A percentile compares a stretch with the other conserved stretches of the same genome.
Conservation (phyloP, 805 yeast genomes). For the Kazachstania kunashirensis region DNA sequence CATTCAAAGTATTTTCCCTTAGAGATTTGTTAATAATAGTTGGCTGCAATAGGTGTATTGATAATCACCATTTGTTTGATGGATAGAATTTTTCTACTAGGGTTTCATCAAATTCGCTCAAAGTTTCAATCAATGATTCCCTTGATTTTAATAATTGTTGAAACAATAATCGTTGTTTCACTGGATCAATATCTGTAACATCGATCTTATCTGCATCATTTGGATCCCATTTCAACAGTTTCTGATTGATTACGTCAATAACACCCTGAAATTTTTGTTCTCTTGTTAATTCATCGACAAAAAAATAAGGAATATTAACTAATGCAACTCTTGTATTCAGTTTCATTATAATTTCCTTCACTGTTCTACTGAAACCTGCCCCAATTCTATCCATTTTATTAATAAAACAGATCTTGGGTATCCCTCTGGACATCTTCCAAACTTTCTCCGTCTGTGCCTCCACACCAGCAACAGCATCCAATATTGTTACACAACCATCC, state of each 20-base stretch:
- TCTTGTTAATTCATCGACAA: slow-evolving; percentile 16
- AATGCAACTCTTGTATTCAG: slow-evolving; percentile 65
- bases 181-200: slow-evolving; percentile 47
- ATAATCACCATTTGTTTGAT: slow-evolving; percentile 54
- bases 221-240: slow-evolving; percentile 39
- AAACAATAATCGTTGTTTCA: slow-evolving; percentile 25
- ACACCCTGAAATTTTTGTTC: slow-evolving; percentile 42
- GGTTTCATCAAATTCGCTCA: slow-evolving; percentile 73
- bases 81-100: slow-evolving; percentile 71
- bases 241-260: slow-evolving; percentile 47
- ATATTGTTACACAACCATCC: slow-evolving; percentile 87
- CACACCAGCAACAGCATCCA: slow-evolving; percentile 96
- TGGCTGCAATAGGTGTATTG: slow-evolving; percentile 53
- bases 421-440: slow-evolving; percentile 75
- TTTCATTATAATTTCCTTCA: slow-evolving; percentile 68
- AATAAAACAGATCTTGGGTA: slow-evolving; percentile 73
- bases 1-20: slow-evolving; percentile 49
- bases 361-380: slow-evolving; percentile 87
- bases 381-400: slow-evolving; percentile 97
- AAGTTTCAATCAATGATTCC: slow-evolving; percentile 70
- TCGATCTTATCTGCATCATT: slow-evolving; percentile 18
- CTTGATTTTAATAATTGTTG: slow-evolving; percentile 49
- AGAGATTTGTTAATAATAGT: slow-evolving; percentile 48
- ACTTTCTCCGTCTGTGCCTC: slow-evolving; percentile 98
- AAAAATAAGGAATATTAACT: slow-evolving; percentile 70